Base-by-base conservation (phyloP, 768 basidiomycete species). In the Termitomyces sp. region DNA sequence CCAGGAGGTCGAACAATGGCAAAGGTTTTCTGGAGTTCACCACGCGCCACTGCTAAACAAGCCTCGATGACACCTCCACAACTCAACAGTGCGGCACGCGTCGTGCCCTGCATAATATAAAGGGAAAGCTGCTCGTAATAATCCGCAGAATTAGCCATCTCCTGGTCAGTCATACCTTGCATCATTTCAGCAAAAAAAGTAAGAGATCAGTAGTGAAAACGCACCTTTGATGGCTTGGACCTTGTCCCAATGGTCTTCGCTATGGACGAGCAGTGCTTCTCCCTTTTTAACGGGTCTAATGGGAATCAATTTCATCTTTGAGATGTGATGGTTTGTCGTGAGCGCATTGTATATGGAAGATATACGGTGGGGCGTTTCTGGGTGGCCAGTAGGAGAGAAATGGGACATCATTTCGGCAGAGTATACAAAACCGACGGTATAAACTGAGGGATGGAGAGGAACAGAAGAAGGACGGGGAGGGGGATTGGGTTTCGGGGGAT, bases 1-100 rank as follows among this genome's bases (percentile, higher is more conserved):
- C 97, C 97, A 0, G 97, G 97, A 13, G 97, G 97, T 54, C 97
- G 84, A 36, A 98, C 95, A 60, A 98, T 92, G 2, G 97, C 97
- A 68, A 99, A 89, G 0, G 90, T 80, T 70, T 95, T 98, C 65
- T 88, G 81, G 39, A 98, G 76, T 62, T 86, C 80, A 15, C 86
- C 73, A 34, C 84, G 83, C 33, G 92, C 94, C 46, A 98, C 94
- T 4, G 92, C 86, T 13, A 94, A 77, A 65, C 85, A 82, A 4
- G 94, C 90, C 70, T 97, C 94, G 60, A 98, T 87, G 50, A 95
- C 95, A 9, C 96, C 95, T 2, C 97, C 97, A 65, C 93, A 94
- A 62, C 94, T 96, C 34, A 98, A 73, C 31, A 86, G 80, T 4
- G 97, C 94, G 28, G 92, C 86, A 45, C 83, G 80, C 0, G 95